Conservation (phyloP, 768 basidiomycete genomes). For the Amanita pseudoporphyria region DNA sequence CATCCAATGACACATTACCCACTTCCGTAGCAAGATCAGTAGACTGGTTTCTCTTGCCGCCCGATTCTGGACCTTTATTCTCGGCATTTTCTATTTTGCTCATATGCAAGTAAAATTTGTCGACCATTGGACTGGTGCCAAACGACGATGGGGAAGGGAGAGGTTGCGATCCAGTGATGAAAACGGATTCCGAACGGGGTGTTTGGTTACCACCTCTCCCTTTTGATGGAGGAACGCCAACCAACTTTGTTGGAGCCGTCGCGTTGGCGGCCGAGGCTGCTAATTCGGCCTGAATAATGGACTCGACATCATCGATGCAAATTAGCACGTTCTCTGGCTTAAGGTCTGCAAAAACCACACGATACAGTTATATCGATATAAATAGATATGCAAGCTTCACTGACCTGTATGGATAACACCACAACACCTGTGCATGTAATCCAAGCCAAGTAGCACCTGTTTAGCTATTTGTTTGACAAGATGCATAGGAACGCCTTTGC, state of each 20-base stretch:
- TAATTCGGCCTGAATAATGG: slow-evolving; percentile 81
- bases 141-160: slow-evolving; percentile 79
- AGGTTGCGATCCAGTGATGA: slow-evolving; percentile 91
- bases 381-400: slow-evolving; percentile 12
- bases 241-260: slow-evolving; percentile 53
- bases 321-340: slow-evolving; percentile 99
- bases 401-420: slow-evolving; percentile 91
- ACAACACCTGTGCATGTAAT: slow-evolving; percentile 97
- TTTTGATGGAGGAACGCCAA: slow-evolving; percentile 89
- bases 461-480: slow-evolving; percentile 95
- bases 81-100: slow-evolving; percentile 63
- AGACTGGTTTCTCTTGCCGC: slow-evolving; percentile 16
- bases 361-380: not conserved
- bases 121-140: slow-evolving; percentile 58
- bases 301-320: slow-evolving; percentile 92
- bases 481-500: slow-evolving; percentile 91
- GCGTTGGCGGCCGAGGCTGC: slow-evolving; percentile 36
- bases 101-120: slow-evolving; percentile 91
- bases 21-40: slow-evolving; percentile 28
- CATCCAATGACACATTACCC: slow-evolving; percentile 29
- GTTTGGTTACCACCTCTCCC: slow-evolving; percentile 96
- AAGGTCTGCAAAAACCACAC: slow-evolving; percentile 44
- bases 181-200: slow-evolving; percentile 62
- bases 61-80: slow-evolving; percentile 13
- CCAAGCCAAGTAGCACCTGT: slow-evolving; percentile 88